phyloP scores from a whole-genome alignment of 192 early-diverging fungal species.

The Linnemannia zychae region DNA sequence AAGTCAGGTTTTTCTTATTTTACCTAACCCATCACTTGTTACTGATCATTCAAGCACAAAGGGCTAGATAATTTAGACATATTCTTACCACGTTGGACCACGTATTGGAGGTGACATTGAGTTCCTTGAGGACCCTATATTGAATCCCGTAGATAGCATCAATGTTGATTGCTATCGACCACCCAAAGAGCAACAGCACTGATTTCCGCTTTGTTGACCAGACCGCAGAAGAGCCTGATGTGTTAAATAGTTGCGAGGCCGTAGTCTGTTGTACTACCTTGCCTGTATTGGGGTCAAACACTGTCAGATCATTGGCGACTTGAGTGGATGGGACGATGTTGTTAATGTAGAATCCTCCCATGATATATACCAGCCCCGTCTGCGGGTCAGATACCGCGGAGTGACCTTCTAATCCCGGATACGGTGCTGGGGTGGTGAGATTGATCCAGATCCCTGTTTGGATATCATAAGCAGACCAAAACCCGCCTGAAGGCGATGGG shows the following conservation, averaged over 20 bases:
- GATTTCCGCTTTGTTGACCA: slow-evolving; percentile 29
- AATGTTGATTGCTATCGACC: slow-evolving; percentile 7
- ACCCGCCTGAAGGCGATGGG: not conserved
- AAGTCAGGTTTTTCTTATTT: not conserved
- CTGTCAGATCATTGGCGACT: slow-evolving; percentile 25
- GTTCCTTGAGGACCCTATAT: slow-evolving; percentile 7
- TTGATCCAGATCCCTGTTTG: slow-evolving; percentile 5
- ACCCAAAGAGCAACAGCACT: slow-evolving; percentile 25
- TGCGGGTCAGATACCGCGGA: slow-evolving; percentile 11
- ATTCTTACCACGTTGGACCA: slow-evolving; percentile 21
- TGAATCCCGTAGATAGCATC: not conserved
- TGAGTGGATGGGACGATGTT: not conserved
- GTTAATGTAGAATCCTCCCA: slow-evolving; percentile 24
- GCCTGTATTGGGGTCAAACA: slow-evolving; percentile 12
- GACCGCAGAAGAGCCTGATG: slow-evolving; percentile 16
- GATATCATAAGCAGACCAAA: slow-evolving; percentile 15
- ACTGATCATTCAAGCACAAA: too few species aligned
- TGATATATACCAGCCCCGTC: slow-evolving; percentile 27
- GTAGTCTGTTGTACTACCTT: not conserved
- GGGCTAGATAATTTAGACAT: too few species aligned
- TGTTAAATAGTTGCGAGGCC: not conserved
- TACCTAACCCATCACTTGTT: not conserved
- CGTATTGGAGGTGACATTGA: not conserved
- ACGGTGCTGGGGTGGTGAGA: not conserved
- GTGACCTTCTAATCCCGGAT: slow-evolving; percentile 26